Evolutionary conservation across 2,329 filamentous ascomycete genomes (phyloP).

Genomic region (Diaporthe sp.): DNA sequence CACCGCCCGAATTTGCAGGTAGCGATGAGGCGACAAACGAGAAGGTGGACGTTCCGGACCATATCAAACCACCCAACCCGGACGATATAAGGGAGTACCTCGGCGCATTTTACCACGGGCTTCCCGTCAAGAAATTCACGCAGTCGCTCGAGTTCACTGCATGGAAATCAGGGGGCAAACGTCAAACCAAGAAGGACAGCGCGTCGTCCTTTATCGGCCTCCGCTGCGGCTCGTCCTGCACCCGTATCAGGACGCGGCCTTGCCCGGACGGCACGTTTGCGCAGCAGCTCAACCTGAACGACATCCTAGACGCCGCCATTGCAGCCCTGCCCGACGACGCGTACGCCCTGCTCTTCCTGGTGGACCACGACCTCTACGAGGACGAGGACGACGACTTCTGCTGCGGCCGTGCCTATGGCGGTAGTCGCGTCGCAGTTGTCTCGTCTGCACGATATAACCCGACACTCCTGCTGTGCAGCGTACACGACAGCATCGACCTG

Average conservation of each 20-base stretch:
- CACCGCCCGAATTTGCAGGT: conserved; percentile 53
- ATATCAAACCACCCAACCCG: conserved; percentile 46
- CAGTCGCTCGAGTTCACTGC: conserved; percentile 59
- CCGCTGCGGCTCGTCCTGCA: conserved; percentile 48
- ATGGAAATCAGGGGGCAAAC: conserved; percentile 57
- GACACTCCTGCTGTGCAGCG: conserved; percentile 52
- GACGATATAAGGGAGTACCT: conserved; percentile 56
- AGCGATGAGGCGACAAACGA: conserved; percentile 54
- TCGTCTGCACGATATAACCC: conserved; percentile 75
- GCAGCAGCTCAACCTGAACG: conserved; percentile 71
- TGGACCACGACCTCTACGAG: conserved; percentile 76
- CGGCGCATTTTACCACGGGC: conserved; percentile 65
- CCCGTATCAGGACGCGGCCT: conserved; percentile 65
- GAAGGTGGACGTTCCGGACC: conserved; percentile 55
- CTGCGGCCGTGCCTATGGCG: conserved; percentile 77
- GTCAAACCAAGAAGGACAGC: conserved; percentile 39
- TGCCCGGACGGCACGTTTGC: conserved; percentile 62
- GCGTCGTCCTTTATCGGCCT: conserved; percentile 61
- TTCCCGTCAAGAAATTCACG: conserved; percentile 62
- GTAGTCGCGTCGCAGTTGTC: conserved; percentile 73
- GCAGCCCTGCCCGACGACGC: conserved; percentile 69
- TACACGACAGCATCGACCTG: conserved; percentile 54
- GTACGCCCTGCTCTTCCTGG: conserved; percentile 69
- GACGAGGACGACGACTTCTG: conserved; percentile 76
- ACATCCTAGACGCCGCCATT: conserved; percentile 71